These are phyloP conservation scores for Dipteronia sinensis DNA, from an alignment of 345 rosid species.

Conservation along the genomic window DNA sequence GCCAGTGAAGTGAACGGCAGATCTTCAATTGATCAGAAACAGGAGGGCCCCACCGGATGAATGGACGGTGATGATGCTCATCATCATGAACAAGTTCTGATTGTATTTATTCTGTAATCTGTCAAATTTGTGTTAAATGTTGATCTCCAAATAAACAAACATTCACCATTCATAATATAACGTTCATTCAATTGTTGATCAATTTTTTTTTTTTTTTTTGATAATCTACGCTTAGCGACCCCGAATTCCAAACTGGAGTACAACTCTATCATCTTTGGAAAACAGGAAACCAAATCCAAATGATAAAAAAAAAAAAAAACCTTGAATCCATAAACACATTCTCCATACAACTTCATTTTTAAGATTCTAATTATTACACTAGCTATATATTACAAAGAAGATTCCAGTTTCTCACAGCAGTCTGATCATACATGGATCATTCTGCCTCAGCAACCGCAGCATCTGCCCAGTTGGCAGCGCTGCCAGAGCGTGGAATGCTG, in stretches of 20 bases:
- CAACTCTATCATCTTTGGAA: neutral
- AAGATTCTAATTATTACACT: neutral
- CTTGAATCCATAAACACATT: neutral
- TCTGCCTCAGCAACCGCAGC: conserved; percentile 19
- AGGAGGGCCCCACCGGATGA: neutral
- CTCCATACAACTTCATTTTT: neutral
- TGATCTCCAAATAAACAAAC: neutral
- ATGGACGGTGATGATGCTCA: neutral
- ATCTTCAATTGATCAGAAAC: neutral
- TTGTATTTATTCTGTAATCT: neutral
- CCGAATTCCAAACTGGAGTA: too few species aligned
- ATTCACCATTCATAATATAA: neutral
- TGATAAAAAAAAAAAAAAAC: too few species aligned
- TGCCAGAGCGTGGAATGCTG: conserved; percentile 49
- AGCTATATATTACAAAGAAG: neutral
- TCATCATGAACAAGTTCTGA: neutral
- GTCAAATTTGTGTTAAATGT: neutral
- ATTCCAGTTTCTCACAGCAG: neutral
- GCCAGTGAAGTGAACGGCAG: neutral
- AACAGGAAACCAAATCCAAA: neutral
- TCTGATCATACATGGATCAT: neutral
- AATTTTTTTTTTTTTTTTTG: neutral
- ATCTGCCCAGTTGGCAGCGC: conserved; percentile 51
- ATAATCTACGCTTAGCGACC: too few species aligned
- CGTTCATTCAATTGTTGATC: neutral